Evolutionary conservation across 768 basidiomycete species (phyloP).

Genomic region (Auricularia auricula-judae): DNA sequence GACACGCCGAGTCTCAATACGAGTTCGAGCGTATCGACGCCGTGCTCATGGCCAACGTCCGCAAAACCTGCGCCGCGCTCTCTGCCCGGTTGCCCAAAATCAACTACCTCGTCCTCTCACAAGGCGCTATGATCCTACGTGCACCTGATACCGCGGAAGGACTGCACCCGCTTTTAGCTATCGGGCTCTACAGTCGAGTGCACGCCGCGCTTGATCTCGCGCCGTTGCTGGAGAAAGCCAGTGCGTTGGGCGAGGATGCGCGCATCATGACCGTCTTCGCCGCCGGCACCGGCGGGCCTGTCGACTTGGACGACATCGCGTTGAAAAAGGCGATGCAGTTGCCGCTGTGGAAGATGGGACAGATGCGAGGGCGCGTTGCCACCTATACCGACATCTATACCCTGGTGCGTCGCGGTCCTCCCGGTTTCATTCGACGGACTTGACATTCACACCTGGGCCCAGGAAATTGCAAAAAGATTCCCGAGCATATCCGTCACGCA

Average conservation of each 20-base stretch:
- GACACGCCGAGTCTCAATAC: conserved; percentile 14
- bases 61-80: conserved; percentile 20
- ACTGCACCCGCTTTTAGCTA: conserved; percentile 29
- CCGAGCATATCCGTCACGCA: conserved; percentile 4
- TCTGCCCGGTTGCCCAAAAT: conserved; percentile 27
- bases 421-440: background rate
- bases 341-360: background rate
- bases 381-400: background rate
- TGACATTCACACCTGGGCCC: too few species aligned
- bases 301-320: conserved; percentile 38
- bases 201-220: conserved; percentile 36
- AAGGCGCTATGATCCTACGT: conserved; percentile 29
- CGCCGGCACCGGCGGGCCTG: conserved; percentile 22
- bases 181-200: conserved; percentile 43
- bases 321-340: conserved; percentile 19
- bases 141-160: conserved; percentile 34
- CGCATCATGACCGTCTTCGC: conserved; percentile 36
- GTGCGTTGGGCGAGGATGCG: conserved; percentile 36
- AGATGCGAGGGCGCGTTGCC: background rate
- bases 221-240: conserved; percentile 34
- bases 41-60: conserved; percentile 38
- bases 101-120: conserved; percentile 41
- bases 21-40: conserved; percentile 45
- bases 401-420: background rate
- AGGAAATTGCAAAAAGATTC: conserved; percentile 5